Base-by-base conservation (phyloP, 805 yeast species). In the Saturnispora kantuleensis region DNA sequence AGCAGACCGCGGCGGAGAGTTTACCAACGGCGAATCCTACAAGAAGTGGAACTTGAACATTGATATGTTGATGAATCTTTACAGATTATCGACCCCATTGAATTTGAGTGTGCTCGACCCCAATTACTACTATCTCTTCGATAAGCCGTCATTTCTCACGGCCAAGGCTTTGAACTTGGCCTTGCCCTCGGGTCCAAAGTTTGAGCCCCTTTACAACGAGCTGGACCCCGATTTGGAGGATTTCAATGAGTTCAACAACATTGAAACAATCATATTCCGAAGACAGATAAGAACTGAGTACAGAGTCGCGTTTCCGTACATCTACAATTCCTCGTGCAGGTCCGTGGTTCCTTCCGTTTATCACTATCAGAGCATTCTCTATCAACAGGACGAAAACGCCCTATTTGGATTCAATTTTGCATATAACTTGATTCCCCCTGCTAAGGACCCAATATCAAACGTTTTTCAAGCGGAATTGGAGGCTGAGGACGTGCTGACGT, bases 171-270 rank as follows among this genome's bases (percentile, higher is more conserved):
- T 93, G 41, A 87, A 89, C 56, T 72, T 81, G 38, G 82, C 95
- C 1, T 69, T 93, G 31, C 96, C 97, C 0, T 96, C 96, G 10
- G 99, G 98, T 0, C 97, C 99, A 10, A 85, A 83, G 58, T 93
- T 88, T 62, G 97, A 89, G 64, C 95, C 95, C 0, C 63, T 89
- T 12, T 77, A 71, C 63, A 78, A 80, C 48, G 84, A 81, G 42
- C 66, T 69, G 33, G 79, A 79, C 52, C 71, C 72, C 26, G 84
- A 78, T 38, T 59, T 61, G 26, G 90, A 83, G 48, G 97, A 89
- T 58, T 84, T 74, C 61, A 86, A 84, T 44, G 97, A 90, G 60
- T 89, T 93, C 65, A 89, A 89, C 55, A 76, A 95, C 8, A 73
- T 90, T 34, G 96, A 89, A 56, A 68, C 96, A 57, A 78, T 88